Evolutionary conservation across 208 protist genomes (phyloP), one percentile per base, ranked within the genome.

Genomic region (Crithidia sp.): DNA sequence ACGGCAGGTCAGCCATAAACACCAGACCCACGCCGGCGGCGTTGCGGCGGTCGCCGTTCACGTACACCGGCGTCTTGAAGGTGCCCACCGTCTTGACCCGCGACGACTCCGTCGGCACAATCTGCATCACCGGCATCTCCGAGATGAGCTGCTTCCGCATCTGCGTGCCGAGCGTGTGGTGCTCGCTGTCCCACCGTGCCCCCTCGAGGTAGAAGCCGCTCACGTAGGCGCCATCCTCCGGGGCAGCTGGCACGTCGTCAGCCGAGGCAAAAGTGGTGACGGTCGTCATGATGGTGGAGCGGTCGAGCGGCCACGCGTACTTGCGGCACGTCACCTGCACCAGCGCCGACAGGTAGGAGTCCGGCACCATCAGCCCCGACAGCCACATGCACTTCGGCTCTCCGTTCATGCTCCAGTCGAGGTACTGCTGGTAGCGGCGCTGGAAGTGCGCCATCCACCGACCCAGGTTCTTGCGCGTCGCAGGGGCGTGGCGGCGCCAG

Each of bases 361-460:
- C 98, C 3, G 99, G 99, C 55, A 99, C 93, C 89, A 99, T 98
- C n/a, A 99, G 92, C 5, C 99, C 99, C 7, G 97, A 98, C 7
- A 99, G 94, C 98, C 99, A 99, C 86, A 99, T 98, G 63, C 99
- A 98, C 67, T 90, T 88, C 7, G 98, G 98, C 79, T 99, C 98
- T 17, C 98, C 98, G 66, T 96, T 83, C 52, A 85, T 78, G 56
- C 97, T 90, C 98, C 98, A 99, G 9, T 79, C n/a, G 8, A 86
- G 70, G 89, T 99, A 99, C 86, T 99, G 98, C 64, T 87, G 67
- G 56, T 97, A 79, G 12, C 98, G 88, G 9, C 83, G 71, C 55
- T 96, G 82, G 81, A 99, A 99, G 80, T 99, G 98, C 4, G 86
- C 84, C 55, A 99, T 89, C 98, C 99, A 99, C 39, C 87, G 84